These are phyloP conservation scores for Fraxinus xanthoxyloides DNA, from an alignment of 305 asterid species.

Conservation along the genomic window DNA sequence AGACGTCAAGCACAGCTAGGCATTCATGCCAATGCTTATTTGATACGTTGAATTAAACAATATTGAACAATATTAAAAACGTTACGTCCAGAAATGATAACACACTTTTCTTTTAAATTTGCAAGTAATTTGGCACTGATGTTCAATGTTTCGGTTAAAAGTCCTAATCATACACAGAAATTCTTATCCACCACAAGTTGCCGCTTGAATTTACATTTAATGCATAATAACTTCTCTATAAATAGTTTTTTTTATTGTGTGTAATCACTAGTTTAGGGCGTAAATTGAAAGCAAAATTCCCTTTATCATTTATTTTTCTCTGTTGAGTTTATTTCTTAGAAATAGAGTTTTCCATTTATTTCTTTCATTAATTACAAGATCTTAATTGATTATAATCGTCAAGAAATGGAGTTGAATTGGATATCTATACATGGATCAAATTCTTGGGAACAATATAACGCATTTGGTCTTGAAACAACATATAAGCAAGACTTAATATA, in stretches of 20 bases:
- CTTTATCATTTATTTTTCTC: background rate
- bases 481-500: too few species aligned
- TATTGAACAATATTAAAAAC: background rate
- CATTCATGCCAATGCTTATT: background rate
- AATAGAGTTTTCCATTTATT: background rate
- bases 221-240: background rate
- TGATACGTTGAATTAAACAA: background rate
- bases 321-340: background rate
- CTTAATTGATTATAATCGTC: background rate
- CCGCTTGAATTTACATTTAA: background rate
- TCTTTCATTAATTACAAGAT: background rate
- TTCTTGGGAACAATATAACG: background rate
- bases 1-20: background rate
- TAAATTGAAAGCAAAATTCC: background rate
- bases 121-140: background rate
- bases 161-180: background rate
- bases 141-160: background rate
- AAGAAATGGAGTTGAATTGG: background rate
- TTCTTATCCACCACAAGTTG: background rate
- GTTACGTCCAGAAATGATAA: background rate
- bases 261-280: background rate
- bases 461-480: background rate
- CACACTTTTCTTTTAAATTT: background rate
- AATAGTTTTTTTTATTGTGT: background rate
- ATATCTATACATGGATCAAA: background rate